phyloP scores from a whole-genome alignment of 441 rosid species.

The Arabidopsis lyrata region DNA sequence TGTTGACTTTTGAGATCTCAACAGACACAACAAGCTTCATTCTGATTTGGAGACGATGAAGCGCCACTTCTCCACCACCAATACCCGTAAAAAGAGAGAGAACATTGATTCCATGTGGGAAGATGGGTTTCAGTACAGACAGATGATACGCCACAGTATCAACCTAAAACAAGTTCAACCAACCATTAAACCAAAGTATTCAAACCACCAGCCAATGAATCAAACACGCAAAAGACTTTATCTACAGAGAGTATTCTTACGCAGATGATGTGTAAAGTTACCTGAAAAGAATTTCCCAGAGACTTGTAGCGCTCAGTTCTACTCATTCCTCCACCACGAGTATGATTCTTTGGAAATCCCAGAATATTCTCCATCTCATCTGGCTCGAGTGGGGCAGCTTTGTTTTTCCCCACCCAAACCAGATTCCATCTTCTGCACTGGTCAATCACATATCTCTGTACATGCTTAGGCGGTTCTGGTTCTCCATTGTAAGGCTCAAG shows the following conservation, averaged over 20 bases:
- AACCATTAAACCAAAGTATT: neutral
- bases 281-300: conserved; percentile 96
- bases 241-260: neutral
- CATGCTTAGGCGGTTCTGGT: conserved; percentile 62
- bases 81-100: conserved; percentile 94
- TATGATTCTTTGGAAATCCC: conserved; percentile 91
- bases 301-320: conserved; percentile 82
- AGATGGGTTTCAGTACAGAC: conserved; percentile 69
- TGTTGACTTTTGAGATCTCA: conserved; percentile 72
- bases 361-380: conserved; percentile 90
- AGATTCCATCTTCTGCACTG: conserved; percentile 88
- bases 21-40: conserved; percentile 79
- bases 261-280: conserved; percentile 10
- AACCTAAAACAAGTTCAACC: conserved; percentile 53
- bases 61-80: conserved; percentile 94
- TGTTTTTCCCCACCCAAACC: conserved; percentile 92
- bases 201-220: conserved; percentile 2
- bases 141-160: conserved; percentile 95
- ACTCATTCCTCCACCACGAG: conserved; percentile 87
- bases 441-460: conserved; percentile 61
- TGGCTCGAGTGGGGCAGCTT: conserved; percentile 86
- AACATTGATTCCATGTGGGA: conserved; percentile 72
- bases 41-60: conserved; percentile 74
- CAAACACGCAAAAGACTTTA: neutral
- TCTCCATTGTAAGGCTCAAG: conserved; percentile 58